These are phyloP conservation scores for Crotalaria pallida DNA, from an alignment of 306 rosid species.

Conservation along the genomic window DNA sequence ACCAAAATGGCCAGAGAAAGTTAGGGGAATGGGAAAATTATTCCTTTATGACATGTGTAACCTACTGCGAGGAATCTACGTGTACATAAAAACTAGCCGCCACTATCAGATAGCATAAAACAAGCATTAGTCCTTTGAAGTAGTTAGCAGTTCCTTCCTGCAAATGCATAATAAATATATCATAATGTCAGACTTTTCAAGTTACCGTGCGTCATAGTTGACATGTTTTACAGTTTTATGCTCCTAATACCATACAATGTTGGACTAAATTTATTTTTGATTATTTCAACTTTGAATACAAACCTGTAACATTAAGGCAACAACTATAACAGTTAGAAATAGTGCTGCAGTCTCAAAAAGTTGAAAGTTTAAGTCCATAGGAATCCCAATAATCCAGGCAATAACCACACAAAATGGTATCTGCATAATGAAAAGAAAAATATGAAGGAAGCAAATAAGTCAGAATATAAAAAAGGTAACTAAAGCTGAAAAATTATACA, in stretches of 20 bases:
- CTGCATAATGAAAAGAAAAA: constrained; percentile 43
- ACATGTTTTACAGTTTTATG: background rate
- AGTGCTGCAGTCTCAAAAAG: constrained; percentile 79
- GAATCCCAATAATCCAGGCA: constrained; percentile 68
- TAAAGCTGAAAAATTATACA: background rate
- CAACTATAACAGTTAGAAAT: constrained; percentile 62
- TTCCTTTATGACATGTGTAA: background rate
- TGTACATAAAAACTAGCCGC: constrained; percentile 85
- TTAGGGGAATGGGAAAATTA: background rate
- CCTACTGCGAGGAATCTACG: constrained; percentile 42
- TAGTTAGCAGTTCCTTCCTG: constrained; percentile 85
- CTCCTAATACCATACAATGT: background rate
- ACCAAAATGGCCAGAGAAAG: background rate
- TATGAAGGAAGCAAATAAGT: background rate
- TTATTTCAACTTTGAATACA: constrained; percentile 15
- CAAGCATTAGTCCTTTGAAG: constrained; percentile 76
- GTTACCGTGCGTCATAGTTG: background rate
- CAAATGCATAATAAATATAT: constrained; percentile 24
- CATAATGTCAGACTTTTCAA: background rate
- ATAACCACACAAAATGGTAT: constrained; percentile 71
- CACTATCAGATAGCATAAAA: constrained; percentile 76
- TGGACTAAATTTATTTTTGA: background rate
- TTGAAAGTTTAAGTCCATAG: constrained; percentile 80
- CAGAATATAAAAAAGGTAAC: background rate
- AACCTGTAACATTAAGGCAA: constrained; percentile 82